Base-by-base conservation (phyloP, 805 yeast genomes). In the Spathaspora hagerdaliae region DNA sequence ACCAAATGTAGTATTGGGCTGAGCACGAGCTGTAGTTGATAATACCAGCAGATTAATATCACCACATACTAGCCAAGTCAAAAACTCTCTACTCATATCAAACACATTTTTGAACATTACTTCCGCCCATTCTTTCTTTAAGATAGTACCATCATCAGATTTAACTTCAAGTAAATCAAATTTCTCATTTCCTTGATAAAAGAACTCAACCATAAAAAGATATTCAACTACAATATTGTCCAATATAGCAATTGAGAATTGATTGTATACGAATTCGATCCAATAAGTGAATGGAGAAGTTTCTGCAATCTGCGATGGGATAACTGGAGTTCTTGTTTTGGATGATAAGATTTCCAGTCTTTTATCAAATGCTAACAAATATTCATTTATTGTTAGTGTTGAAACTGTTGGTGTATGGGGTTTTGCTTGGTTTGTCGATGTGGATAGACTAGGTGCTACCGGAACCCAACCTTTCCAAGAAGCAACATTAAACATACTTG, bases 271-370 rank as follows among this genome's bases (percentile, higher is more conserved):
- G 44, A 77, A 77, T 55, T 90, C 97, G 45, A 86, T 68, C 79
- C 85, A 81, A 55, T 83, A 82, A 12, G 75, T 69, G 50, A 77
- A 71, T 3, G 82, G 81, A 44, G 82, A 83, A 12, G 83, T 77
- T 61, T 90, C 96, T 0, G 96, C 96, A 32, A 88, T 86, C 57
- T 86, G 91, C 0, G 91, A 87, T 5, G 86, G 79, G 69, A 90
- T 79, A 0, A 85, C 91, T 1, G 85, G 72, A 79, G 77, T 50
- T 79, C 82, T 32, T 74, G 75, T 10, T 19, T 42, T 48, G 7
- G 43, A 66, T 15, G 48, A 65, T 14, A 88, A 64, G 1, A 85
- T 71, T n/a, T 78, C 77, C 14, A 77, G 63, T 49, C 97, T 67
- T 50, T 78, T 79, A 10, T 82, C 82, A 7, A 84, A 59, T 1